A percentile compares a stretch with the other conserved stretches of the same genome.
Conservation (phyloP, 257 asterid genomes). For the Rehmannia glutinosa region DNA sequence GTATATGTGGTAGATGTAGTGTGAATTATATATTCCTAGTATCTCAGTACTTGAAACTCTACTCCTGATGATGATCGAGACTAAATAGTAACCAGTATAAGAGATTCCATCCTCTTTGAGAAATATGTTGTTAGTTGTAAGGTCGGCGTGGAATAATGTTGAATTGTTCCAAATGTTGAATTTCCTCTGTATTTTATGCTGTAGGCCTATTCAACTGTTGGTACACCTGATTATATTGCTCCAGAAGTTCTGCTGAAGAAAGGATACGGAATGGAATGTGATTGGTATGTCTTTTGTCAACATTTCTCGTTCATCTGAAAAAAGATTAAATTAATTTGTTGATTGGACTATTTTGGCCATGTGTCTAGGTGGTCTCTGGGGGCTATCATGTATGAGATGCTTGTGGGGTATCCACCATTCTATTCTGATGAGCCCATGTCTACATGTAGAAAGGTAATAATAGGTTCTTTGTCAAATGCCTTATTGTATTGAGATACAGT, state of each 20-base stretch:
- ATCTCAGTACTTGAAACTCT: constrained; percentile 5
- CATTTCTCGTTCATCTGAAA: constrained; percentile 10
- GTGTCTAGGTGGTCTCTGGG: constrained; percentile 95
- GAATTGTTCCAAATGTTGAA: too few species aligned
- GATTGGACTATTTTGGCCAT: constrained; percentile 10
- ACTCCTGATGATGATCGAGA: neutral
- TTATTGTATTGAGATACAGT: neutral
- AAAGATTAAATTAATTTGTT: constrained; percentile 7
- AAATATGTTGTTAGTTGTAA: constrained; percentile 7
- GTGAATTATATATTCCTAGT: neutral
- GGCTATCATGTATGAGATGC: constrained; percentile 98
- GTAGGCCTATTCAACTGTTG: constrained; percentile 98
- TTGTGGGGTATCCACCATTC: constrained; percentile 96
- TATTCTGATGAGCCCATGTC: constrained; percentile 98
- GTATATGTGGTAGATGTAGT: too few species aligned
- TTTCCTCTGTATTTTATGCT: constrained; percentile 17
- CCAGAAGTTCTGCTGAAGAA: constrained; percentile 93
- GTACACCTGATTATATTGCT: constrained; percentile 98
- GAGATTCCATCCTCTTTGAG: constrained; percentile 1
- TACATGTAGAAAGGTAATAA: constrained; percentile 90
- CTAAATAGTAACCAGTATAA: neutral
- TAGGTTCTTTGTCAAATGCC: neutral
- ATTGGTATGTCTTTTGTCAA: constrained; percentile 55
- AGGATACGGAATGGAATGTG: constrained; percentile 98
- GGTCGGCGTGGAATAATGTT: neutral